A percentile compares a stretch with the other conserved stretches of the same genome.
phyloP scores from a whole-genome alignment of 225 moss, liverwort and hornwort genomes.

The Bryum argenteum region DNA sequence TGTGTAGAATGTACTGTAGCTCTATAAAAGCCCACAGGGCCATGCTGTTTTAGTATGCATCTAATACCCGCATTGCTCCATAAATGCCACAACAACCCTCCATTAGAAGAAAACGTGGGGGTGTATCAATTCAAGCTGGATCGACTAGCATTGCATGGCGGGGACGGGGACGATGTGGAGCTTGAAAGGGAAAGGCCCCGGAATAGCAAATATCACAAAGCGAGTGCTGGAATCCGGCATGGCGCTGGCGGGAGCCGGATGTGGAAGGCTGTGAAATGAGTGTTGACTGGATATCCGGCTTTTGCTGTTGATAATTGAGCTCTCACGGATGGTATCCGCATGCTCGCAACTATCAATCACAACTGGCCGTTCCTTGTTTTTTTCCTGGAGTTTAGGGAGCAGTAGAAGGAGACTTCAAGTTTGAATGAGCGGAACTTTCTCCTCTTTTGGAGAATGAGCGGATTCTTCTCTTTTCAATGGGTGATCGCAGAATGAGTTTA shows the following conservation, averaged over 20 bases:
- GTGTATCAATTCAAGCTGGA: no score
- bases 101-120: no score
- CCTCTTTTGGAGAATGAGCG: no score
- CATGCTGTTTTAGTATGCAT: no score
- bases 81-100: neutral
- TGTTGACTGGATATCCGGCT: slow-evolving; percentile 16
- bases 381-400: no score
- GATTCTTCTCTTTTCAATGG: no score
- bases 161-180: neutral
- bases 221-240: slow-evolving; percentile 11
- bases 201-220: neutral
- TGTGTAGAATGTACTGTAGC: no score
- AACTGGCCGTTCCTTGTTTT: neutral
- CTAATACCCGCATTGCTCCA: no score
- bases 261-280: slow-evolving; percentile 27
- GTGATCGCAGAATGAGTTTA: no score
- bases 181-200: neutral
- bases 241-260: slow-evolving; percentile 19
- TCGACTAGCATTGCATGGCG: neutral
- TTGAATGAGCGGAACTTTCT: no score
- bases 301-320: slow-evolving; percentile 13
- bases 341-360: neutral
- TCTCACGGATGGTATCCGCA: neutral
- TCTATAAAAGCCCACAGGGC: no score
- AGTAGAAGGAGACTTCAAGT: no score